Conservation (phyloP, 345 rosid genomes). For the Salix dunnii region DNA sequence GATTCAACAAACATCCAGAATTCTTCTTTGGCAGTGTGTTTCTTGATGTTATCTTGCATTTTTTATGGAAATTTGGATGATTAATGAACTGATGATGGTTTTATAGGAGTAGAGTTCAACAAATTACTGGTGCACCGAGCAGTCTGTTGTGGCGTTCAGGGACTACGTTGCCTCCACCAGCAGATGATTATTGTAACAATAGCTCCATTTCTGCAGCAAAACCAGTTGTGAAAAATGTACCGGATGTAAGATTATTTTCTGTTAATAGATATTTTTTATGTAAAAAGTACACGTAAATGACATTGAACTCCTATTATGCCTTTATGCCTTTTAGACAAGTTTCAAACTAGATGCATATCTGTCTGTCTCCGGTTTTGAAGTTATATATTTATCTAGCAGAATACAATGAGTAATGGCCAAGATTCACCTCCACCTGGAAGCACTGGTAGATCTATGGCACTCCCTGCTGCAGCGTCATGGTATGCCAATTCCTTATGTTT, state of each 20-base stretch:
- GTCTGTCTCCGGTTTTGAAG: neutral
- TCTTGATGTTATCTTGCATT: neutral
- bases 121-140: conserved; percentile 61
- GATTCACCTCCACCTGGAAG: conserved; percentile 65
- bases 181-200: conserved; percentile 54
- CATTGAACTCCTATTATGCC: neutral
- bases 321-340: neutral
- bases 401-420: conserved; percentile 30
- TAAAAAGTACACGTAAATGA: neutral
- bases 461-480: conserved; percentile 95
- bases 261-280: neutral
- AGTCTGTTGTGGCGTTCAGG: conserved; percentile 56
- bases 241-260: conserved; percentile 49
- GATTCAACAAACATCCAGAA: neutral
- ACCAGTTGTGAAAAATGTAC: conserved; percentile 41
- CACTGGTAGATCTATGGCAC: conserved; percentile 48
- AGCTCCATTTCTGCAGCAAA: conserved; percentile 46
- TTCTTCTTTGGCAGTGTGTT: neutral
- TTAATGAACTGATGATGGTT: conserved; percentile 30
- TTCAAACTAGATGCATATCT: neutral
- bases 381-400: conserved; percentile 35
- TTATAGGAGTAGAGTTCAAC: conserved; percentile 73
- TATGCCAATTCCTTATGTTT: conserved; percentile 19
- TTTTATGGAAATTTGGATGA: conserved; percentile 5
- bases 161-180: conserved; percentile 68